Base-by-base conservation (phyloP, 257 asterid genomes). In the Marsdenia floribunda region DNA sequence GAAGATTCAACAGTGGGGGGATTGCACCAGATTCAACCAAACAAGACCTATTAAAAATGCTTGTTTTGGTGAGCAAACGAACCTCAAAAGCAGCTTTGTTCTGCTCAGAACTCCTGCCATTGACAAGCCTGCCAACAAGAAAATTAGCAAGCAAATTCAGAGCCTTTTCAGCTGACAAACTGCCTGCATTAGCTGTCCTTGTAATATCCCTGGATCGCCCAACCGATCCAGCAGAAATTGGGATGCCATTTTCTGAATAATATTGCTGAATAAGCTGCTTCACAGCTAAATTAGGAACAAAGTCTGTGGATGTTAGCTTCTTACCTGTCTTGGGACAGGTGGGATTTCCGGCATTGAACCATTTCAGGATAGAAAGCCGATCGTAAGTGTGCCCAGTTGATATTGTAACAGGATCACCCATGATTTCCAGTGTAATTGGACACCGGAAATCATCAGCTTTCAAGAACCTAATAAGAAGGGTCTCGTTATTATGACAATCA, bases 361-460 rank as follows among this genome's bases (percentile, higher is more conserved):
- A 93, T 80, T 80, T 87, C 50, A 77, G 21, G 71, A 93, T 93
- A 2, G 98, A 93, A 24, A 87, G 50, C 26, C 93, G 84, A 53
- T 91, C 97, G 46, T 91, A 93, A 0, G 98, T 91, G 75, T 91
- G 97, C 44, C 98, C 98, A 0, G 97, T 84, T 0, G 93, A 80
- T 35, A 91, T 60, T 6, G 96, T 87, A 16, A 91, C 97, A 4
- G 98, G 98, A 82, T 93, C 95, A 9, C 71, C 53, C 97, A 93
- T 93, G 80, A 90, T 68, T 44, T 93, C 98, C 55, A 93, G 80
- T 3, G 96, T 61, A 73, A 93, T 91, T 8, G 98, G 98, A 73
- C 98, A 93, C 78, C 87, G 74, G 77, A 91, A 84, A 81, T 93
- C 98, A 68, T 91, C 97, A 37, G 78, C 66, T 75, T 87, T 91